A percentile compares a stretch with the other conserved stretches of the same genome.
Conservation (phyloP, 2,329 filamentous ascomycete genomes). For the Biscogniauxia marginata region DNA sequence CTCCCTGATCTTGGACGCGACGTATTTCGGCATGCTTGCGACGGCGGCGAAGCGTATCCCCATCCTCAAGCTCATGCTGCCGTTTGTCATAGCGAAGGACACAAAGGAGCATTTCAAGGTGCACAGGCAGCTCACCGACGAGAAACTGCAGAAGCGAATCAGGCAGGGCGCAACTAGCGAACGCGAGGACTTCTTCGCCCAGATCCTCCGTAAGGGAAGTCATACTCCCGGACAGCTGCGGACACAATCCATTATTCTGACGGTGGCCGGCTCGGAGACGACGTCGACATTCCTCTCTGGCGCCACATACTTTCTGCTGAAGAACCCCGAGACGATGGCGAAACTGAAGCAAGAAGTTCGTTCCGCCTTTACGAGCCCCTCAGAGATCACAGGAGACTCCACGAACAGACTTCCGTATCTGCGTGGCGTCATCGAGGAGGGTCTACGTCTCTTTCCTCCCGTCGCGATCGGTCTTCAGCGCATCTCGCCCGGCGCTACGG, state of each 20-base stretch:
- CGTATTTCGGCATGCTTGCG: neutral
- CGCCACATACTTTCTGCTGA: constrained; percentile 38
- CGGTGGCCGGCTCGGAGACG: constrained; percentile 49
- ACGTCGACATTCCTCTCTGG: constrained; percentile 43
- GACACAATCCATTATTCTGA: constrained; percentile 29
- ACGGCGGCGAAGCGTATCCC: neutral
- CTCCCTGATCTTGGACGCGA: constrained; percentile 12
- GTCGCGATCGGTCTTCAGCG: constrained; percentile 29
- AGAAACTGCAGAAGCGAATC: constrained; percentile 18
- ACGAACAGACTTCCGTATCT: constrained; percentile 33
- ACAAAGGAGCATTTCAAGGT: constrained; percentile 4
- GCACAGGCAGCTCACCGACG: constrained; percentile 9
- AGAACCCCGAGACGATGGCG: constrained; percentile 34
- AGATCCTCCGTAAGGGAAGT: constrained; percentile 14
- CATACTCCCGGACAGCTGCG: constrained; percentile 26
- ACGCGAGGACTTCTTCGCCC: constrained; percentile 21
- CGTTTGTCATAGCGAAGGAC: constrained; percentile 11
- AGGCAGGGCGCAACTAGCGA: constrained; percentile 12
- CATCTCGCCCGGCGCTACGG: constrained; percentile 9
- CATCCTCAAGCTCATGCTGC: constrained; percentile 7
- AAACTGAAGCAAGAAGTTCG: constrained; percentile 43
- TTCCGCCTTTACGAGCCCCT: constrained; percentile 35
- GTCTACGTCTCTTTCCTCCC: constrained; percentile 36
- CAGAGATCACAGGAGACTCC: constrained; percentile 32
- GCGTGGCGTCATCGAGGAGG: constrained; percentile 36